A percentile compares a stretch with the other conserved stretches of the same genome.
phyloP scores from a whole-genome alignment of 352 stramenopile genomes.

The Ophiocytium majus region DNA sequence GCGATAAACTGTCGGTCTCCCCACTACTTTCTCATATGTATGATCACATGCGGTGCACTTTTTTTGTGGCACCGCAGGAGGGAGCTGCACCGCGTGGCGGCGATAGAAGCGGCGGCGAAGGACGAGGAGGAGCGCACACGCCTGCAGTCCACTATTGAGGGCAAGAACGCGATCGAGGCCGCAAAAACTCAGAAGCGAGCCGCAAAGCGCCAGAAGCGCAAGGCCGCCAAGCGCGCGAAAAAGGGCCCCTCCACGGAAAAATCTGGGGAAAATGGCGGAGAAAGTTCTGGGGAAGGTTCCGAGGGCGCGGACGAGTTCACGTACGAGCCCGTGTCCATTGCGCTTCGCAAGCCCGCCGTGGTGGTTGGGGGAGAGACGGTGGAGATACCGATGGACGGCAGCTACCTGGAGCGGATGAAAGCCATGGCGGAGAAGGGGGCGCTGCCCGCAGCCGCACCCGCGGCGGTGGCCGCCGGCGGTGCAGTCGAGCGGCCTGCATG shows the following conservation, averaged over 20 bases:
- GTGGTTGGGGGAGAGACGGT: neutral
- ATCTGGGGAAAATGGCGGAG: neutral
- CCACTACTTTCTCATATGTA: too few species aligned
- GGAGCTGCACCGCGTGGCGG: slow-evolving; percentile 3
- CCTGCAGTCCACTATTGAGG: neutral
- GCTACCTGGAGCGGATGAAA: neutral
- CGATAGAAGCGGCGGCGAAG: slow-evolving; percentile 1
- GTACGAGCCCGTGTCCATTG: slow-evolving; percentile 22
- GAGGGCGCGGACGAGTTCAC: neutral
- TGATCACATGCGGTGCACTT: too few species aligned
- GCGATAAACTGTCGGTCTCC: too few species aligned
- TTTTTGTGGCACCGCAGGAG: too few species aligned
- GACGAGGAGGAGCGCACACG: neutral
- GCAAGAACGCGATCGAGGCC: slow-evolving; percentile 4
- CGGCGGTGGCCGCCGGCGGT: too few species aligned
- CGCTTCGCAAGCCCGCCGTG: neutral
- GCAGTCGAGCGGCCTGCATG: too few species aligned
- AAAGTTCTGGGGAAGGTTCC: neutral
- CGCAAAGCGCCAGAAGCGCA: slow-evolving; percentile 13
- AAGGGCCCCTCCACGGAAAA: neutral
- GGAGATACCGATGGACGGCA: slow-evolving; percentile 14
- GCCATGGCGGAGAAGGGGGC: neutral
- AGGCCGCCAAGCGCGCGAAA: slow-evolving; percentile 5
- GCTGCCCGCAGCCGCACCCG: too few species aligned
- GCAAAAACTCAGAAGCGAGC: neutral